A percentile compares a stretch with the other conserved stretches of the same genome.
phyloP scores from a whole-genome alignment of 164 flowering plant genomes.

The Umbilicus rupestris region DNA sequence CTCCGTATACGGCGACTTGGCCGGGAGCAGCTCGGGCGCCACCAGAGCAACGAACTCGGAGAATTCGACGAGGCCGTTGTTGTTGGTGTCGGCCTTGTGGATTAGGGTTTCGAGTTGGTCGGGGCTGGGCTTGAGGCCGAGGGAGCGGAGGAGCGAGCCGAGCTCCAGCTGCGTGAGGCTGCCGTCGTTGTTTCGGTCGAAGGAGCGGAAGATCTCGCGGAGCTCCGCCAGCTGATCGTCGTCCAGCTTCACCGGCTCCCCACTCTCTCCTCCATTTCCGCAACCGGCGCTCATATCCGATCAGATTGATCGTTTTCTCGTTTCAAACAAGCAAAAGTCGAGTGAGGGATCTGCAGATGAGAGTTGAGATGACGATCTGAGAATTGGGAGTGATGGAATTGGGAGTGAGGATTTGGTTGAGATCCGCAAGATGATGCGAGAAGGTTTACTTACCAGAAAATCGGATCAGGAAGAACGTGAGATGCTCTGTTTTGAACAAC shows the following conservation, averaged over 20 bases:
- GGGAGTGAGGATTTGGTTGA: no score
- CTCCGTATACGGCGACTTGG: slow-evolving; percentile 62
- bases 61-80: slow-evolving; percentile 76
- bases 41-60: slow-evolving; percentile 81
- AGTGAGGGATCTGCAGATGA: background rate
- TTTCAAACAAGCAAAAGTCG: background rate
- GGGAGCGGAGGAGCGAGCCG: slow-evolving; percentile 66
- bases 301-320: background rate
- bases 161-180: slow-evolving; percentile 85
- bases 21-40: slow-evolving; percentile 66
- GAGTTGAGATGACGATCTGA: no score
- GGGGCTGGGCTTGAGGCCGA: slow-evolving; percentile 66
- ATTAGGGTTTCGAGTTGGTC: slow-evolving; percentile 65
- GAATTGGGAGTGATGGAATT: no score
- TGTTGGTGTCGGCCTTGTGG: slow-evolving; percentile 66
- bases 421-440: background rate
- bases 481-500: no score
- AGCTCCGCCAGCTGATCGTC: slow-evolving; percentile 77
- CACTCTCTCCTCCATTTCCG: slow-evolving; percentile 17
- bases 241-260: slow-evolving; percentile 42
- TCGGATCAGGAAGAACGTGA: no score
- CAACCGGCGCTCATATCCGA: background rate
- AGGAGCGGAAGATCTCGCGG: slow-evolving; percentile 73
- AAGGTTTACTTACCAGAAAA: no score
- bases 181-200: slow-evolving; percentile 84